A percentile compares a stretch with the other conserved stretches of the same genome.
Evolutionary conservation across 768 basidiomycete genomes (phyloP).

Genomic region (Trametes cinnabarina): DNA sequence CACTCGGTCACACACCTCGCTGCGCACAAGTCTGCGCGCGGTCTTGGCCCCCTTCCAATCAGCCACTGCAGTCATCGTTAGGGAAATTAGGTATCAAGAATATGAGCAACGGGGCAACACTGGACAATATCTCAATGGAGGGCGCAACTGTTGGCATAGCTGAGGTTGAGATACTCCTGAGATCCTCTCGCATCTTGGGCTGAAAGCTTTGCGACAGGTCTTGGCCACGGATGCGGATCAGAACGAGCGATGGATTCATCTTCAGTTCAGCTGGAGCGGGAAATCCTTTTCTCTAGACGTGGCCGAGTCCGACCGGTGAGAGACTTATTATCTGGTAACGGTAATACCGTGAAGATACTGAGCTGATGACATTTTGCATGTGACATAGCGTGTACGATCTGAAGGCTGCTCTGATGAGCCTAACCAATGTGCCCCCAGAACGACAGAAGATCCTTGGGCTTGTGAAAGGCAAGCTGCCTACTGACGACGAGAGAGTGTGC

Average conservation of each 20-base stretch:
- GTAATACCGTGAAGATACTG: background rate
- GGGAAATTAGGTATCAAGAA: background rate
- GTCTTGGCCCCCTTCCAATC: background rate
- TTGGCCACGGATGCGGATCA: background rate
- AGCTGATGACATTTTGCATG: background rate
- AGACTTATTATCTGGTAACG: background rate
- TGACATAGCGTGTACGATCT: constrained; percentile 71
- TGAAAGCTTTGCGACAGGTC: background rate
- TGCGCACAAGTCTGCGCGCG: too few relatives aligned
- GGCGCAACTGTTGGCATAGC: background rate
- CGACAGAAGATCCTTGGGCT: constrained; percentile 87
- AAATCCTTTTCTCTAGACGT: constrained; percentile 63
- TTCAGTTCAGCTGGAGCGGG: constrained; percentile 73
- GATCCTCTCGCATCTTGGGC: too few relatives aligned
- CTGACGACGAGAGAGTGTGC: constrained; percentile 67
- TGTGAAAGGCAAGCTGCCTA: constrained; percentile 78
- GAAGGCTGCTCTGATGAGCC: constrained; percentile 58
- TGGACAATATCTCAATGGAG: background rate
- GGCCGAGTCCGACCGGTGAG: constrained; percentile 75
- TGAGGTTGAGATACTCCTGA: background rate
- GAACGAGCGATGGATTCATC: constrained; percentile 49
- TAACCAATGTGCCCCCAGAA: constrained; percentile 80
- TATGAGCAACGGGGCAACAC: background rate
- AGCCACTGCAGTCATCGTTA: background rate
- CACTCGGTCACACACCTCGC: too few relatives aligned